phyloP scores from a whole-genome alignment of 2,329 filamentous ascomycete species.

The Cladosporium sp. region DNA sequence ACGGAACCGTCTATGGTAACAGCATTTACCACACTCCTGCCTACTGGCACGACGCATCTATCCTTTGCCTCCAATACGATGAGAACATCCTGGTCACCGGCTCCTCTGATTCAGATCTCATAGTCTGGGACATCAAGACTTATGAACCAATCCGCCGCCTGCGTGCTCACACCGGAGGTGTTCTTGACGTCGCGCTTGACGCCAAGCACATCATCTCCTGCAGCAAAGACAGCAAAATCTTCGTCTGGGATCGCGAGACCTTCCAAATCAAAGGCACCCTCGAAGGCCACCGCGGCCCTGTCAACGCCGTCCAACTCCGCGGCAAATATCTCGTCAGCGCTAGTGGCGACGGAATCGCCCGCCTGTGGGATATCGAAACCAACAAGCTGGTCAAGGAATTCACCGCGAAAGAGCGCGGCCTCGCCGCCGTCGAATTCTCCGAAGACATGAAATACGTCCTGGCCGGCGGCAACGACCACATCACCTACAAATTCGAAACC shows the following conservation, averaged over 20 bases:
- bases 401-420: constrained; percentile 79
- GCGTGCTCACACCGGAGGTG: constrained; percentile 73
- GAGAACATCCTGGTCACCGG: constrained; percentile 89
- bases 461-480: constrained; percentile 89
- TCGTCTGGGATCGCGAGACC: constrained; percentile 85
- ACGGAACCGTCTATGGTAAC: constrained; percentile 43
- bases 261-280: constrained; percentile 72
- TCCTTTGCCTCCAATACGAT: constrained; percentile 93
- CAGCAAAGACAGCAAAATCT: constrained; percentile 91
- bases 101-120: constrained; percentile 85
- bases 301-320: constrained; percentile 93
- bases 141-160: constrained; percentile 79
- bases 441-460: constrained; percentile 92
- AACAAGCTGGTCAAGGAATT: constrained; percentile 89
- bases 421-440: constrained; percentile 93
- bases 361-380: constrained; percentile 90
- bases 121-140: constrained; percentile 80
- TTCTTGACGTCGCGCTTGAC: constrained; percentile 91
- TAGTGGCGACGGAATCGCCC: constrained; percentile 86
- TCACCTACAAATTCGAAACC: constrained; percentile 94
- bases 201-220: constrained; percentile 91
- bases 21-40: constrained; percentile 42
- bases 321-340: constrained; percentile 91
- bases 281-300: constrained; percentile 80
- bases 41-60: constrained; percentile 80